Evolutionary conservation across 2,329 filamentous ascomycete species (phyloP), one percentile per base, ranked within the genome.

Genomic region (Stagonosporopsis cucurbitacearum): DNA sequence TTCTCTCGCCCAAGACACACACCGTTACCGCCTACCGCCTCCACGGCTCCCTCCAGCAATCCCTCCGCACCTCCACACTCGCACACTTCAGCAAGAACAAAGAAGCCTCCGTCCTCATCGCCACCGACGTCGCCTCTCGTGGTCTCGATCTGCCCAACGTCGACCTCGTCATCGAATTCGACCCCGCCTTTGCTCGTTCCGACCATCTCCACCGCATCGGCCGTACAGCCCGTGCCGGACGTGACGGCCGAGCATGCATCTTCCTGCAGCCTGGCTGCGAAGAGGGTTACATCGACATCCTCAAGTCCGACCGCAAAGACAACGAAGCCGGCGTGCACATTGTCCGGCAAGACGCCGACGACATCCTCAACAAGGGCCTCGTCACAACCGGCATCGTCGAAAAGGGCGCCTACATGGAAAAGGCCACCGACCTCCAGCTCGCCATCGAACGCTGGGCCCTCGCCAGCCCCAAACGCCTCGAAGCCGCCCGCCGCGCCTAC

Each of bases 201-300:
- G 95, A 99, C 74, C 95, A 99, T 74, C 84, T 97, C 7, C 95
- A 99, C 78, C 89, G 95, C 52, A 91, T 98, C 51, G 95, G 95
- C 50, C 90, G 95, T 74, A 99, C 95, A 11, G 95, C 95, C 3
- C 91, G 95, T 81, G 91, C 96, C 1, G 95, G 95, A 15, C 89
- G 91, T 6, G 85, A 94, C 11, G 95, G 95, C 25, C 88, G 93
- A 52, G 92, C 95, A 0, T 83, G 91, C 11, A 87, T 98, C 22
- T 98, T 98, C 81, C 85, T 99, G 13, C 86, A 93, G 55, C 95
- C 95, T 0, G 95, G 95, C 15, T 87, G 86, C 53, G 95, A 99
- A 75, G 95, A 99, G 77, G 91, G 89, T 51, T 99, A 99, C 73
- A 87, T 96, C 35, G 82, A 87, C 2, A 81, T 94, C 1, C 81